Evolutionary conservation across 2,329 filamentous ascomycete species (phyloP).

Genomic region (Zarea fungicola): DNA sequence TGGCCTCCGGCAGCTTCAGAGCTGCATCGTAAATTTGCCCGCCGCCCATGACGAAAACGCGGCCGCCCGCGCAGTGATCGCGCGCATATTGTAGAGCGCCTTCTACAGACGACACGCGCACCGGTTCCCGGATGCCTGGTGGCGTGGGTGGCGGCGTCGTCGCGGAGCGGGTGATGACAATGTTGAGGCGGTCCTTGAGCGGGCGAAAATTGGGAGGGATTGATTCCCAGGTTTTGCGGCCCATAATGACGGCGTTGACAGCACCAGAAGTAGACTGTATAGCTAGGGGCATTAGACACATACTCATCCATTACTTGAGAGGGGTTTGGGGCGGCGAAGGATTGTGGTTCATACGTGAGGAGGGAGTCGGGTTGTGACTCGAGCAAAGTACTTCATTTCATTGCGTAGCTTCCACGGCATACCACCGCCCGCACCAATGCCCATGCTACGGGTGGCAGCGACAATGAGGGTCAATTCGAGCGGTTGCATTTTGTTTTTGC

Average conservation of each 20-base stretch:
- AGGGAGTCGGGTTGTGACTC: conserved; percentile 69
- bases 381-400: conserved; percentile 94
- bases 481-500: conserved; percentile 30
- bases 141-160: conserved; percentile 16
- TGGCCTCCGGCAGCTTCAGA: conserved; percentile 52
- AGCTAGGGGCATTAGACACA: too few relatives aligned
- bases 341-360: conserved; percentile 27
- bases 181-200: conserved; percentile 72
- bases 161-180: conserved; percentile 65
- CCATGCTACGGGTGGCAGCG: conserved; percentile 83
- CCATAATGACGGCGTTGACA: conserved; percentile 86
- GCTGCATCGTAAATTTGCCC: conserved; percentile 76
- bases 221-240: conserved; percentile 92
- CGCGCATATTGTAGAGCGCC: conserved; percentile 48
- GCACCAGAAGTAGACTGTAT: conserved; percentile 29
- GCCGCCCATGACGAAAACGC: conserved; percentile 85
- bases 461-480: conserved; percentile 82
- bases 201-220: conserved; percentile 77
- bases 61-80: conserved; percentile 39
- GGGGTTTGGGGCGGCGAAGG: neutral
- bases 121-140: conserved; percentile 32
- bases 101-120: conserved; percentile 56
- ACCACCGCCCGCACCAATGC: conserved; percentile 73
- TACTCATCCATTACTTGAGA: too few relatives aligned
- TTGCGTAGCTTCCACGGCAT: conserved; percentile 88